Evolutionary conservation across 2,329 filamentous ascomycete genomes (phyloP).

Genomic region (Clonostachys sp.): DNA sequence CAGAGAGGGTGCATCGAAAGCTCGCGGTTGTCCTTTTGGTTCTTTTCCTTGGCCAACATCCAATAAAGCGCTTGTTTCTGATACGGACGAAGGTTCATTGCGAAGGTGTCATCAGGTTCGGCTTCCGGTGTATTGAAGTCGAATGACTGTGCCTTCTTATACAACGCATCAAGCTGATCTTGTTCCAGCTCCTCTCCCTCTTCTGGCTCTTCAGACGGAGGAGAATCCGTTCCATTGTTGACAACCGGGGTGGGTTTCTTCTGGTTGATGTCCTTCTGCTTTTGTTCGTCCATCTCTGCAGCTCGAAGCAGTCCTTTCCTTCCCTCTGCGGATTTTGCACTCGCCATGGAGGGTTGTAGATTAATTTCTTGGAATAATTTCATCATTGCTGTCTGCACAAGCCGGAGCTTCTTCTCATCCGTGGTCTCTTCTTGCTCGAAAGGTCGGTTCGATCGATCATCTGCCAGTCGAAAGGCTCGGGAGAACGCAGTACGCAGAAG

Average conservation of each 20-base stretch:
- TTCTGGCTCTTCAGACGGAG: conserved; percentile 72
- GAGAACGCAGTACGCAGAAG: conserved; percentile 70
- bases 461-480: conserved; percentile 51
- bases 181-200: conserved; percentile 91
- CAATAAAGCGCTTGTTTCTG: conserved; percentile 94
- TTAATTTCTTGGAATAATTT: conserved; percentile 88
- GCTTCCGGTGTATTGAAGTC: conserved; percentile 89
- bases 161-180: conserved; percentile 88
- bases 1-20: conserved; percentile 93
- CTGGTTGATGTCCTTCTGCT: conserved; percentile 49
- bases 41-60: conserved; percentile 93
- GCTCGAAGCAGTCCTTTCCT: conserved; percentile 80
- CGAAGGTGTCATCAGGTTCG: conserved; percentile 77
- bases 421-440: conserved; percentile 83
- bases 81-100: conserved; percentile 81
- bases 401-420: conserved; percentile 77
- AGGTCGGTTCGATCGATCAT: conserved; percentile 67
- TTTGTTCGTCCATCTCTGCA: conserved; percentile 83
- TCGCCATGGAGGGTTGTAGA: conserved; percentile 70
- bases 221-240: conserved; percentile 21
- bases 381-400: conserved; percentile 84
- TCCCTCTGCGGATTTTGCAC: conserved; percentile 72
- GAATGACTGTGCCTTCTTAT: conserved; percentile 94
- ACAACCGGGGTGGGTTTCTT: not conserved
- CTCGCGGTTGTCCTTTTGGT: conserved; percentile 66